Conservation (phyloP, 768 basidiomycete species). For the Astraeus odoratus region DNA sequence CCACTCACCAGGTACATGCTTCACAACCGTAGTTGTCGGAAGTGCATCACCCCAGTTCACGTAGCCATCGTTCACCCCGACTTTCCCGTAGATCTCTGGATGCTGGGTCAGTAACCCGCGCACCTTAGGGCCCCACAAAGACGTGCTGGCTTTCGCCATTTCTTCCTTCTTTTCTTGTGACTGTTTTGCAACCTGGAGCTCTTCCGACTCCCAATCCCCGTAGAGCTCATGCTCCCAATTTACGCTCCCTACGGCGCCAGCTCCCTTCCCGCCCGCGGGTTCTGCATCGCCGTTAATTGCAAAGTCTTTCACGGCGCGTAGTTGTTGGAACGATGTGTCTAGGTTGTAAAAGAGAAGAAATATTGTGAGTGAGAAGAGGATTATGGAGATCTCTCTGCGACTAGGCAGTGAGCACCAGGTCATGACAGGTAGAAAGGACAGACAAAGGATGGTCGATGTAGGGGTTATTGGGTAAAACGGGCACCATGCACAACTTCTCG, state of each 20-base stretch:
- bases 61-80: conserved; percentile 46
- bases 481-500: too few relatives aligned
- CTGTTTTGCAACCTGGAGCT: conserved; percentile 51
- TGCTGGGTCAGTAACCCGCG: conserved; percentile 22
- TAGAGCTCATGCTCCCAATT: conserved; percentile 55
- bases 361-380: conserved; percentile 56
- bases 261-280: too few relatives aligned
- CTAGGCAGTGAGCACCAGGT: conserved; percentile 61
- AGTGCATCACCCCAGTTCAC: conserved; percentile 48
- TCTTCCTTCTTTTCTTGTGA: conserved; percentile 41
- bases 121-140: conserved; percentile 33
- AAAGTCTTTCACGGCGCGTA: conserved; percentile 40
- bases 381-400: conserved; percentile 64
- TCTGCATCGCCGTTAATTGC: conserved; percentile 18
- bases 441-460: too few relatives aligned
- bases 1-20: conserved; percentile 57
- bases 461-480: too few relatives aligned
- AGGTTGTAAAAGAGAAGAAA: conserved; percentile 74
- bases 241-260: conserved; percentile 47
- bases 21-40: conserved; percentile 49
- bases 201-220: conserved; percentile 65
- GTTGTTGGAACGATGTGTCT: conserved; percentile 50
- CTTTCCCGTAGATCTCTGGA: conserved; percentile 16
- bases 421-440: conserved; percentile 29
- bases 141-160: conserved; percentile 21